These are phyloP conservation scores for Populus trichocarpa DNA, from an alignment of 441 rosid species.

Conservation along the genomic window DNA sequence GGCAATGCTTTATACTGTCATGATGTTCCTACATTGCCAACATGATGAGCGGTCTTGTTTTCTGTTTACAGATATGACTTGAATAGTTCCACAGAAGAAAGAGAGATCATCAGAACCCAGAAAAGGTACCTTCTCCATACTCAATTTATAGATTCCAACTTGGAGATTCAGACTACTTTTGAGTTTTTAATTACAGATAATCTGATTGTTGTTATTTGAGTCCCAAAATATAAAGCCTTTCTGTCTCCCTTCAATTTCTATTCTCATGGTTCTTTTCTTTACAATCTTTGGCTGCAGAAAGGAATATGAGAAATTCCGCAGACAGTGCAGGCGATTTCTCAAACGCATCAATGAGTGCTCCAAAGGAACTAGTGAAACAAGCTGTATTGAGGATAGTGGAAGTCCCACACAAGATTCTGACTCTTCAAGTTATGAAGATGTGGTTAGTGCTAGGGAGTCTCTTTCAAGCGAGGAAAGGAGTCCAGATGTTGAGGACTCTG, in stretches of 20 bases:
- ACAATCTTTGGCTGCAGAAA: constrained; percentile 46
- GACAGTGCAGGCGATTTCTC: constrained; percentile 47
- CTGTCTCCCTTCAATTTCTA: background rate
- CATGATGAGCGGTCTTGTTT: constrained; percentile 3
- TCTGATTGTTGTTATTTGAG: background rate
- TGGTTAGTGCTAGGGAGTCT: constrained; percentile 50
- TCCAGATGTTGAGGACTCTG: constrained; percentile 43
- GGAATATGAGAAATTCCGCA: constrained; percentile 76
- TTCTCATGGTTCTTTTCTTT: constrained; percentile 7
- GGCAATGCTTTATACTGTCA: background rate
- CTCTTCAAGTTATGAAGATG: constrained; percentile 63
- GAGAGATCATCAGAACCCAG: constrained; percentile 48
- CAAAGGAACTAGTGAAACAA: constrained; percentile 28
- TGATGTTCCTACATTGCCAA: constrained; percentile 11
- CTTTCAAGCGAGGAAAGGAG: constrained; percentile 39
- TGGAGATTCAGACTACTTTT: constrained; percentile 5
- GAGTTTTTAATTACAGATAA: background rate
- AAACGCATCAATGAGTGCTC: constrained; percentile 33
- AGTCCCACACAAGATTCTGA: constrained; percentile 40
- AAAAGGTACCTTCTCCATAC: constrained; percentile 48
- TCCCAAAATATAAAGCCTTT: background rate
- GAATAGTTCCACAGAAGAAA: constrained; percentile 72
- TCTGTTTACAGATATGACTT: constrained; percentile 49
- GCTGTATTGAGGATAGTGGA: constrained; percentile 31
- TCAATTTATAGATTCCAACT: constrained; percentile 4